A percentile compares a stretch with the other conserved stretches of the same genome.
Evolutionary conservation across 176 grass and related monocot species (phyloP).

Genomic region (Metroxylon sagu): DNA sequence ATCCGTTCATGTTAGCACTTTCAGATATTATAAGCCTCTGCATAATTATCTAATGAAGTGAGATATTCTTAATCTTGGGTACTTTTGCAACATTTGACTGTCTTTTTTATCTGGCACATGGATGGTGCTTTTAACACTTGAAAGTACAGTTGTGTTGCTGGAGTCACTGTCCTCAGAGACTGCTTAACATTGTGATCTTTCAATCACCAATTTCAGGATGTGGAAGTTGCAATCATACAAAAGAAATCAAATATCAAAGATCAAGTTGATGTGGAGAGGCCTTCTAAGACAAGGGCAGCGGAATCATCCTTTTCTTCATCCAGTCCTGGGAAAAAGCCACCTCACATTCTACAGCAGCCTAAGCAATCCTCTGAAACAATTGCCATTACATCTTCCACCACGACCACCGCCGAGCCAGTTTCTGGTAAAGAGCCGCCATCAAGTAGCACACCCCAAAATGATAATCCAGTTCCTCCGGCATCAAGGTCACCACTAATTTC

Average conservation of each 20-base stretch:
- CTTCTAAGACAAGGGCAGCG: conserved; percentile 30
- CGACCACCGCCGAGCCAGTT: conserved; percentile 15
- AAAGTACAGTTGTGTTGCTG: no score
- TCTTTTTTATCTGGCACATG: no score
- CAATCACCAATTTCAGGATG: conserved; percentile 50
- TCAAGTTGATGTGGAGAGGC: conserved; percentile 39
- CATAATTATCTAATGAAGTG: no score
- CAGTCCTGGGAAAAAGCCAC: conserved; percentile 43
- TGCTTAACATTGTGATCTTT: no score
- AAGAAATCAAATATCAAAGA: conserved; percentile 43
- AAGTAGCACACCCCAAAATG: conserved; percentile 25
- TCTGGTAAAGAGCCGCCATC: conserved; percentile 21
- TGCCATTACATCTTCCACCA: conserved; percentile 14
- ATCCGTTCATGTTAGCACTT: no score
- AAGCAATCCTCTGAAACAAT: conserved; percentile 41
- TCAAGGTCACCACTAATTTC: conserved; percentile 22
- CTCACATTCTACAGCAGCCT: conserved; percentile 32
- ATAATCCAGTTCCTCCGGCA: conserved; percentile 24
- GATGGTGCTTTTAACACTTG: no score
- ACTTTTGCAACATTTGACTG: no score
- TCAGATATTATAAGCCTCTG: no score
- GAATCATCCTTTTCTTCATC: conserved; percentile 51
- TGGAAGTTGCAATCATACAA: conserved; percentile 37
- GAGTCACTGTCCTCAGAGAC: no score
- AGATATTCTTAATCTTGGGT: no score